Conservation (phyloP, 1,139 yeast genomes). For the Saccharomyces hybrid region DNA sequence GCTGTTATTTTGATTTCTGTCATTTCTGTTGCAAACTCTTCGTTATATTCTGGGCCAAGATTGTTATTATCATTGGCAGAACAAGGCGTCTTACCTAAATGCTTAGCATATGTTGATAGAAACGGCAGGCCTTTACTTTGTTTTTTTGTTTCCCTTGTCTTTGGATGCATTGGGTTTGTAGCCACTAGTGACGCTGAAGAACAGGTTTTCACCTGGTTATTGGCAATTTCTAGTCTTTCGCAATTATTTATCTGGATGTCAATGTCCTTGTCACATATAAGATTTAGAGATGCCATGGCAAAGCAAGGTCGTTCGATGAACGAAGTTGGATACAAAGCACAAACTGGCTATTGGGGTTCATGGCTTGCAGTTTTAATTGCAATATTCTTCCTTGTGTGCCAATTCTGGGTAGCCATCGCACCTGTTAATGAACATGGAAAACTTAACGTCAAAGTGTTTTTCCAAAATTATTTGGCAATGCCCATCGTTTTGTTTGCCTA, state of each 20-base stretch:
- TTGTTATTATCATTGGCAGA: constrained; percentile 51
- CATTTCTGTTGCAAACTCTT: constrained; percentile 64
- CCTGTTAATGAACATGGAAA: constrained; percentile 46
- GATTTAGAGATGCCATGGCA: constrained; percentile 45
- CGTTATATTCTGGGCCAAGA: constrained; percentile 66
- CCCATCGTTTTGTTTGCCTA: constrained; percentile 45
- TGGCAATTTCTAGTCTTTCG: constrained; percentile 57
- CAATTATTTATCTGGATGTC: constrained; percentile 53
- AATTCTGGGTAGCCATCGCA: constrained; percentile 67
- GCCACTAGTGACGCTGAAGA: constrained; percentile 45
- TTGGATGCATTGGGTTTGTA: constrained; percentile 60
- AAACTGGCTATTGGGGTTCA: constrained; percentile 63
- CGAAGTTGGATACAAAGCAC: constrained; percentile 61
- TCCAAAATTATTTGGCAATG: constrained; percentile 47
- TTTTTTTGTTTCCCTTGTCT: constrained; percentile 40
- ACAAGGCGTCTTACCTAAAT: constrained; percentile 53
- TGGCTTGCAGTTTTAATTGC: constrained; percentile 53
- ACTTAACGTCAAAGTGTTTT: constrained; percentile 46
- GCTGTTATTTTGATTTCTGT: constrained; percentile 63
- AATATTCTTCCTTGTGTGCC: constrained; percentile 57
- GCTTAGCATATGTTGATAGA: constrained; percentile 47
- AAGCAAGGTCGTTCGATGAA: constrained; percentile 52
- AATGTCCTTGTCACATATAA: constrained; percentile 43
- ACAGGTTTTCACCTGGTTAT: constrained; percentile 55
- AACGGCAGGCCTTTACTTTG: constrained; percentile 53